phyloP scores from a whole-genome alignment of 495 filamentous ascomycete genomes.

The Penicillium arizonense region DNA sequence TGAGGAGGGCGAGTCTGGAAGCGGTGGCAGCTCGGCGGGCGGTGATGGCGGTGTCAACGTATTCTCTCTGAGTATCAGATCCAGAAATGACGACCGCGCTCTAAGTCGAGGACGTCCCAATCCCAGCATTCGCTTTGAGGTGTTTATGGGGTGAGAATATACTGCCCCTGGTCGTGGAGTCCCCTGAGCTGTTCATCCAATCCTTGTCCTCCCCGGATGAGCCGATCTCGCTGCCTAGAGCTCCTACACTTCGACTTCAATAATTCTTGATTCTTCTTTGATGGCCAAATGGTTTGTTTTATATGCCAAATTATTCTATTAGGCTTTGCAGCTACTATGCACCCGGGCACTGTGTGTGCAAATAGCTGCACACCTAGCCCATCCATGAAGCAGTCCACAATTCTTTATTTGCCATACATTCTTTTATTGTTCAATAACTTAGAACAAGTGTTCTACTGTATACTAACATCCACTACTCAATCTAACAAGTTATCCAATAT shows the following conservation, averaged over 20 bases:
- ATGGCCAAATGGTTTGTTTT: too few species aligned
- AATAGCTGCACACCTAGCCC: too few species aligned
- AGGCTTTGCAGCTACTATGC: too few species aligned
- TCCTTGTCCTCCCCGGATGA: conserved; percentile 3
- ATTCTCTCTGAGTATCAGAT: conserved; percentile 54
- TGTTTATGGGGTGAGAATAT: neutral
- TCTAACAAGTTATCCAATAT: too few species aligned
- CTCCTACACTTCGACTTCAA: neutral
- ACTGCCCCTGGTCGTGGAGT: conserved; percentile 5
- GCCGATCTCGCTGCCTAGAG: conserved; percentile 2
- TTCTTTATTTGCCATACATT: too few species aligned
- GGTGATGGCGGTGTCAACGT: conserved; percentile 35
- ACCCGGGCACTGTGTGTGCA: too few species aligned
- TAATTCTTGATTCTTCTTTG: neutral
- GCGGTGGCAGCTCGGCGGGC: conserved; percentile 48
- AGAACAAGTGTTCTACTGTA: too few species aligned
- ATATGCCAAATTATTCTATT: too few species aligned
- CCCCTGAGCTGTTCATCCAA: conserved; percentile 6
- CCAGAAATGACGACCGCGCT: conserved; percentile 70
- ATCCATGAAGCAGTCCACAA: too few species aligned
- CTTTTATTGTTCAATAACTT: too few species aligned
- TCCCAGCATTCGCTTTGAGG: conserved; percentile 52
- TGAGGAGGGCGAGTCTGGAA: conserved; percentile 51
- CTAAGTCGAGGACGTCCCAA: conserved; percentile 59
- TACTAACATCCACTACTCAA: too few species aligned